A percentile compares a stretch with the other conserved stretches of the same genome.
phyloP scores from a whole-genome alignment of 2,329 filamentous ascomycete genomes.

The Fusarium keratoplasticum region DNA sequence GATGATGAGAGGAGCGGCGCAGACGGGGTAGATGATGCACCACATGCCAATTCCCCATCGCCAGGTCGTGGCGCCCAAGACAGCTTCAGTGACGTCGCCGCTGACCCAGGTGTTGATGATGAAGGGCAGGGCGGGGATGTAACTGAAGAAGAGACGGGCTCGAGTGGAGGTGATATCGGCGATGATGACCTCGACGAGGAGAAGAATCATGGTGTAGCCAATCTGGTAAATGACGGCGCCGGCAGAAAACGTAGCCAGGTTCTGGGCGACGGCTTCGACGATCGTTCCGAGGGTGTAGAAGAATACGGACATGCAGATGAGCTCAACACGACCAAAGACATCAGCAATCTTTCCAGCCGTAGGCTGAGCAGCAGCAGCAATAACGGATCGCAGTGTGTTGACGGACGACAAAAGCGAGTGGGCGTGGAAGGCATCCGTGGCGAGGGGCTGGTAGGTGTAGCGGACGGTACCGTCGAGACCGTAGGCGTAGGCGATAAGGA shows the following conservation, averaged over 20 bases:
- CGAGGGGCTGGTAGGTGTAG: slow-evolving; percentile 66
- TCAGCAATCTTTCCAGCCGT: slow-evolving; percentile 71
- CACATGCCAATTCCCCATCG: slow-evolving; percentile 75
- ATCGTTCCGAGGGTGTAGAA: slow-evolving; percentile 71
- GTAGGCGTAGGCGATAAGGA: slow-evolving; percentile 73
- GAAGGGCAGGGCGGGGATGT: slow-evolving; percentile 70
- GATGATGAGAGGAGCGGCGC: slow-evolving; percentile 66
- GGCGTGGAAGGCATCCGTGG: slow-evolving; percentile 60
- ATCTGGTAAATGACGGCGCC: slow-evolving; percentile 72
- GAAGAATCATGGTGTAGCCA: slow-evolving; percentile 70
- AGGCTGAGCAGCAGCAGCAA: slow-evolving; percentile 69
- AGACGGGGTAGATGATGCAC: slow-evolving; percentile 70
- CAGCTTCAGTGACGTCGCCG: slow-evolving; percentile 64
- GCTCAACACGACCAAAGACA: slow-evolving; percentile 72
- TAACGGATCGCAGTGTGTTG: slow-evolving; percentile 68
- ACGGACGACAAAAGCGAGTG: slow-evolving; percentile 70
- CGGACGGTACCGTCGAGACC: slow-evolving; percentile 69
- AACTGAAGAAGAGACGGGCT: slow-evolving; percentile 73
- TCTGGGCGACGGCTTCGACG: slow-evolving; percentile 63
- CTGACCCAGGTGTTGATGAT: slow-evolving; percentile 75
- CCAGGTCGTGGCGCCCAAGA: slow-evolving; percentile 64
- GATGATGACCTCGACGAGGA: slow-evolving; percentile 73
- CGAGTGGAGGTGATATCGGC: slow-evolving; percentile 73
- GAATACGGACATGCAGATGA: slow-evolving; percentile 66
- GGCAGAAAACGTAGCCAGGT: slow-evolving; percentile 64